Evolutionary conservation across 768 basidiomycete genomes (phyloP).

Genomic region (Chlorophyllum brunneum): DNA sequence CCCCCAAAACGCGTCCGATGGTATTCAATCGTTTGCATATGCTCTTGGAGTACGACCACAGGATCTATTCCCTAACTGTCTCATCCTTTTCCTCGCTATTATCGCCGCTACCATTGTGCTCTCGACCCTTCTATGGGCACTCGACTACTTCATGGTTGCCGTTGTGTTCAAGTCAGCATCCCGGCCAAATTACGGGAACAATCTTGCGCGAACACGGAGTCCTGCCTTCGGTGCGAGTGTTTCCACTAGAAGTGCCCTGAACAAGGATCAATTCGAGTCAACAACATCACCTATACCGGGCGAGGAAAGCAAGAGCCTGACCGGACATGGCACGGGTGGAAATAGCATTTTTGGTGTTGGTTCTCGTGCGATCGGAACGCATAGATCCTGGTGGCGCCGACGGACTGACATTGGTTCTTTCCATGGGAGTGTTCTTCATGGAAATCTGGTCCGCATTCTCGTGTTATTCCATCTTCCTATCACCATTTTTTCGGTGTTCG

Average conservation of each 20-base stretch:
- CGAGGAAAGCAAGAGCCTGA: conserved; percentile 13
- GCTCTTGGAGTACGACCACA: conserved; percentile 77
- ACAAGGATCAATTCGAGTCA: conserved; percentile 39
- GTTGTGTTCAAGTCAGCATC: conserved; percentile 15
- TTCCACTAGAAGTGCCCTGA: conserved; percentile 17
- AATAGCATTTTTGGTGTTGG: conserved; percentile 10
- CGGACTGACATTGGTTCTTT: conserved; percentile 70
- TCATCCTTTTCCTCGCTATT: conserved; percentile 81
- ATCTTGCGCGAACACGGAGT: conserved; percentile 30
- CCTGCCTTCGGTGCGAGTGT: conserved; percentile 27
- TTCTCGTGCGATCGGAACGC: conserved; percentile 17
- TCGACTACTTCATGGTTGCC: conserved; percentile 48
- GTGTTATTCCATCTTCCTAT: conserved; percentile 93
- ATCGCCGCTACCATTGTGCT: conserved; percentile 66
- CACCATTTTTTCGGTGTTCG: conserved; percentile 87
- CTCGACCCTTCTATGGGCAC: conserved; percentile 66
- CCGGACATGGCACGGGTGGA: conserved; percentile 7
- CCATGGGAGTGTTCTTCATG: conserved; percentile 77
- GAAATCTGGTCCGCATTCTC: conserved; percentile 88
- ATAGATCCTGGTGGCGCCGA: conserved; percentile 49
- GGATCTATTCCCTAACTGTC: conserved; percentile 79
- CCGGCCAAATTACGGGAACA: conserved; percentile 16
- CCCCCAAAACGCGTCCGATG: conserved; percentile 54
- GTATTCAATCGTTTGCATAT: conserved; percentile 82
- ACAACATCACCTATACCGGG: conserved; percentile 2